Evolutionary conservation across 2,329 filamentous ascomycete species (phyloP).

Genomic region (Diaporthe caulivora): DNA sequence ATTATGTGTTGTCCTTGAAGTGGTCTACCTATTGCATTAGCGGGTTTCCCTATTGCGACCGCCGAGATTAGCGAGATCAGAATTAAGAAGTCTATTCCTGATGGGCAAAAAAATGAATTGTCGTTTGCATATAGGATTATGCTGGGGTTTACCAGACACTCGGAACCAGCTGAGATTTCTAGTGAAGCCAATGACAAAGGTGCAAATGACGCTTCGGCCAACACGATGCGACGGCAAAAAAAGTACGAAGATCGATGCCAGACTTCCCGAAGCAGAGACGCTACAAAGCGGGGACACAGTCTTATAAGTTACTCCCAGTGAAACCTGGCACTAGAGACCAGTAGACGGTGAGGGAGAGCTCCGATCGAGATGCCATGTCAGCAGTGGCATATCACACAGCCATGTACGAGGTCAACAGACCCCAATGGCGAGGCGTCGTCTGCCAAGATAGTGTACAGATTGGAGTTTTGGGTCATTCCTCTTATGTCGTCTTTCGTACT

Average conservation of each 20-base stretch:
- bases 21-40: constrained; percentile 11
- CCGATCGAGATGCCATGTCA: background rate
- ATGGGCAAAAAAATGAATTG: background rate
- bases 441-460: background rate
- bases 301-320: too few relatives aligned
- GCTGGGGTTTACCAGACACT: constrained; percentile 13
- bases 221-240: background rate
- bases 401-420: too few relatives aligned
- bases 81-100: background rate
- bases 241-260: background rate
- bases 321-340: background rate
- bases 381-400: too few relatives aligned
- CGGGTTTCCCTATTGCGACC: background rate
- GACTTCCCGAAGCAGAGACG: background rate
- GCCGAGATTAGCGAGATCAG: constrained; percentile 25
- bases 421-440: background rate
- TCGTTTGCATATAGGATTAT: background rate
- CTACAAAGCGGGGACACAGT: background rate
- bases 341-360: background rate
- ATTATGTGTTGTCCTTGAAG: background rate
- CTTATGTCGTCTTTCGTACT: too few relatives aligned
- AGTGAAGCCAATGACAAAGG: background rate
- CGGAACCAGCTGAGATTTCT: constrained; percentile 20
- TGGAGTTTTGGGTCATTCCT: too few relatives aligned
- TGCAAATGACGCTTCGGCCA: background rate